These are phyloP conservation scores for Boletus rex-veris DNA, from an alignment of 768 basidiomycete species.

Conservation along the genomic window DNA sequence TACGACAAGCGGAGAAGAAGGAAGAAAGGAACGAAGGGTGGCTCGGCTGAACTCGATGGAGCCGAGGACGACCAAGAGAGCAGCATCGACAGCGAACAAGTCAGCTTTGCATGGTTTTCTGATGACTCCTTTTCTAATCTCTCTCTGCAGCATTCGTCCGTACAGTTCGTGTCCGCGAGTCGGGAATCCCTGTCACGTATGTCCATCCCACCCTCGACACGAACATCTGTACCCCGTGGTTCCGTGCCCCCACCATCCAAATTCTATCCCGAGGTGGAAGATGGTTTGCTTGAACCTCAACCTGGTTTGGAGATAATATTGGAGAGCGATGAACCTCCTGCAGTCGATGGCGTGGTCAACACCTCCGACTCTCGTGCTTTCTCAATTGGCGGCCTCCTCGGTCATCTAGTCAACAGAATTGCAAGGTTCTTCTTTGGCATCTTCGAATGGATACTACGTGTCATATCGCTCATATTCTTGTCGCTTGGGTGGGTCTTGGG, in stretches of 20 bases:
- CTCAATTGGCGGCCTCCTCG: conserved; percentile 47
- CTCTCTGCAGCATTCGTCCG: conserved; percentile 22
- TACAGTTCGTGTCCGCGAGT: conserved; percentile 32
- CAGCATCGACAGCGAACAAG: conserved; percentile 39
- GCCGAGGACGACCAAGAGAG: conserved; percentile 50
- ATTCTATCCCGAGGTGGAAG: conserved; percentile 9
- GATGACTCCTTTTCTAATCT: conserved; percentile 4
- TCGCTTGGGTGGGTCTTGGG: conserved; percentile 49
- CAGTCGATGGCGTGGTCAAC: conserved; percentile 26
- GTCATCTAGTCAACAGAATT: conserved; percentile 39
- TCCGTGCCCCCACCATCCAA: conserved; percentile 42
- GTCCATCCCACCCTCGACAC: conserved; percentile 38
- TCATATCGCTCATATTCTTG: conserved; percentile 37
- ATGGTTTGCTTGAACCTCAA: conserved; percentile 40
- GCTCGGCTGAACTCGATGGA: conserved; percentile 33
- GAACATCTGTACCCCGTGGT: conserved; percentile 35
- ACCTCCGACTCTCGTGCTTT: conserved; percentile 29
- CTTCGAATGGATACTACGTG: conserved; percentile 23
- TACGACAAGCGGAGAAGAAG: conserved; percentile 62
- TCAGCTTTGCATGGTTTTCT: conserved; percentile 29
- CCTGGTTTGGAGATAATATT: conserved; percentile 59
- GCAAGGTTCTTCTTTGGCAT: conserved; percentile 29
- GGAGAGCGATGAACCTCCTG: conserved; percentile 56
- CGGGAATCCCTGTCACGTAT: conserved; percentile 32
- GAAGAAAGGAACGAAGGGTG: conserved; percentile 44